Conservation (phyloP, 352 stramenopile genomes). For the Phytophthora sp. region DNA sequence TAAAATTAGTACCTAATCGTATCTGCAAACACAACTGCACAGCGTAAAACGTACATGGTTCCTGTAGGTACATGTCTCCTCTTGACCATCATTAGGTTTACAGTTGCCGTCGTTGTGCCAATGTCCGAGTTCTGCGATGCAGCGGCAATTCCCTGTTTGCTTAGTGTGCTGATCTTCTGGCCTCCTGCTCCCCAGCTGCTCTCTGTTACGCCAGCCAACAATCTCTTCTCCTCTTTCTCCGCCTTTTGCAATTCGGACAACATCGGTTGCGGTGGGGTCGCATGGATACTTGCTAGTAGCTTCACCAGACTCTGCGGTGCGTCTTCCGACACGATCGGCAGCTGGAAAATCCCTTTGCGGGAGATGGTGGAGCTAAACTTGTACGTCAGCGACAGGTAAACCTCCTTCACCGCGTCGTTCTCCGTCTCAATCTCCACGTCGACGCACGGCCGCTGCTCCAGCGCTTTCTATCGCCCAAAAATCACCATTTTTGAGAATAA, state of each 20-base stretch:
- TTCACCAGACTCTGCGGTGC: constrained; percentile 40
- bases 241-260: constrained; percentile 38
- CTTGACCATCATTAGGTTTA: constrained; percentile 44
- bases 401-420: constrained; percentile 10
- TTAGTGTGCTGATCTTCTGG: background rate
- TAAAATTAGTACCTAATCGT: background rate
- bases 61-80: constrained; percentile 53
- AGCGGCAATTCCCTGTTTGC: constrained; percentile 5
- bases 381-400: constrained; percentile 61
- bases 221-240: constrained; percentile 15
- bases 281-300: constrained; percentile 51
- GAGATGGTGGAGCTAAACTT: constrained; percentile 65
- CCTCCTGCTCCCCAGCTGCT: background rate
- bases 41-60: constrained; percentile 47
- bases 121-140: constrained; percentile 18
- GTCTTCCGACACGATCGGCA: constrained; percentile 42
- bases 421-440: constrained; percentile 41
- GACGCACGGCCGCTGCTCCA: constrained; percentile 47
- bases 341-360: constrained; percentile 51
- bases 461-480: constrained; percentile 39
- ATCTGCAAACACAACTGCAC: constrained; percentile 1
- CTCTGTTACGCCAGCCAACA: background rate
- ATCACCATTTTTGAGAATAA: background rate
- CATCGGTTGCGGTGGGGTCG: constrained; percentile 36
- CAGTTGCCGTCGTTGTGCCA: constrained; percentile 1